Conservation (phyloP, 306 rosid genomes). For the Abrus pulchellus region DNA sequence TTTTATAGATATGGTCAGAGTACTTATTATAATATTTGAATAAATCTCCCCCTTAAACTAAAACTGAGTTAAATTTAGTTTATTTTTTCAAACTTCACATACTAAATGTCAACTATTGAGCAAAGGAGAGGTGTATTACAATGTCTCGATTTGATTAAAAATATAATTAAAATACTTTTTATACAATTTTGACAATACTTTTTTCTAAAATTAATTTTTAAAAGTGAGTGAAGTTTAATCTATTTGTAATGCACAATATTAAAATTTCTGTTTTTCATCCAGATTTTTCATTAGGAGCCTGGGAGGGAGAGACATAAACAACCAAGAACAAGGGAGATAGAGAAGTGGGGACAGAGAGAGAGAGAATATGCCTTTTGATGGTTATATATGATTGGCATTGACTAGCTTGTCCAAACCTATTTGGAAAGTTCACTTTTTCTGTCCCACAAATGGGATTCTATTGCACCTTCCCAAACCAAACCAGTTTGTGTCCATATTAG, state of each 20-base stretch:
- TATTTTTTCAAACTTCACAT: no score
- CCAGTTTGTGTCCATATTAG: constrained; percentile 27
- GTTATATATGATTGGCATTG: constrained; percentile 90
- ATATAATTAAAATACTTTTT: no score
- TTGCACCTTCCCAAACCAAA: constrained; percentile 53
- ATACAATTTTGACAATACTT: no score
- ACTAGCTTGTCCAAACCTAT: constrained; percentile 84
- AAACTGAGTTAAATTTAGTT: no score
- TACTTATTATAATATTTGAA: no score
- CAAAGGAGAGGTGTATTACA: no score
- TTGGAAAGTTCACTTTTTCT: constrained; percentile 83
- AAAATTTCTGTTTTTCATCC: not conserved
- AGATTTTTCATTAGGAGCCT: not conserved
- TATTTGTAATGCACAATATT: not conserved
- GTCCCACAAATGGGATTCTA: constrained; percentile 59
- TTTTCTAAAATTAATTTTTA: no score
- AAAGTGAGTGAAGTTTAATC: no score
- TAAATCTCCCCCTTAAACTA: no score
- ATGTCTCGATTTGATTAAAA: no score
- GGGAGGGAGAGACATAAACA: not conserved
- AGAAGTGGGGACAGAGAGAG: constrained; percentile 31
- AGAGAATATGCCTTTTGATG: constrained; percentile 62
- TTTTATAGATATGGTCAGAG: no score
- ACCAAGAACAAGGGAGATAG: not conserved
- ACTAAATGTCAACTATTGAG: no score